Base-by-base conservation (phyloP, 768 basidiomycete genomes). In the Amanita phalloides region DNA sequence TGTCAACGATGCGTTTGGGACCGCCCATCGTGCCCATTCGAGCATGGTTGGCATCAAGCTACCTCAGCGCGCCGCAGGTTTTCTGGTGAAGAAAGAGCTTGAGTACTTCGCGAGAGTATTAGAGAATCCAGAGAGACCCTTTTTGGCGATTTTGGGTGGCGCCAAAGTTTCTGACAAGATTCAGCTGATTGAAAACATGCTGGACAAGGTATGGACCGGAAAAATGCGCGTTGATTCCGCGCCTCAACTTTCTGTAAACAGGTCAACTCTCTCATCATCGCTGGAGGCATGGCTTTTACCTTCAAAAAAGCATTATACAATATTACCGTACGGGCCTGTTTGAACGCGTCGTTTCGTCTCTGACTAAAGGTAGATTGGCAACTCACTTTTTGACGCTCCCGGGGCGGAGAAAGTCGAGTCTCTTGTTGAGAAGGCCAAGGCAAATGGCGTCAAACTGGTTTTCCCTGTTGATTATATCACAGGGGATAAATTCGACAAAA, bases 141-240 rank as follows among this genome's bases (percentile, higher is more conserved):
- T 99, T 86, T 78, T 99, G 49, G 95, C 94, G 46, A 99, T 98
- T 64, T 84, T 98, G 51, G 95, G 95, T 60, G 95, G 95, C 63
- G 95, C 95, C 51, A 99, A 99, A 73, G 92, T 99, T 43, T 95
- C 92, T 14, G 95, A 99, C 72, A 99, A 99, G 74, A 96, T 99
- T 59, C 90, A 93, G 66, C 75, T 99, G 53, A 99, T 99, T 65
- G 94, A 99, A 61, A 96, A 96, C 75, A 87, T 99, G 88, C 76
- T 99, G 58, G 95, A 97, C 73, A 94, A 98, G 80, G 91, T 86
- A 56, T 20, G 68, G 53, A 20, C 10, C 5, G 36, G n/a, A 4
- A 48, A 28, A 55, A 17, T 47, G 37, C 46, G 45, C 21, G 37
- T 28, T 9, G 8, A 42, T 28, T 20, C 13, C 35, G 6, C 20